These are phyloP conservation scores for Aspergillus sp. DNA, from an alignment of 2,329 filamentous ascomycete species.

Conservation along the genomic window DNA sequence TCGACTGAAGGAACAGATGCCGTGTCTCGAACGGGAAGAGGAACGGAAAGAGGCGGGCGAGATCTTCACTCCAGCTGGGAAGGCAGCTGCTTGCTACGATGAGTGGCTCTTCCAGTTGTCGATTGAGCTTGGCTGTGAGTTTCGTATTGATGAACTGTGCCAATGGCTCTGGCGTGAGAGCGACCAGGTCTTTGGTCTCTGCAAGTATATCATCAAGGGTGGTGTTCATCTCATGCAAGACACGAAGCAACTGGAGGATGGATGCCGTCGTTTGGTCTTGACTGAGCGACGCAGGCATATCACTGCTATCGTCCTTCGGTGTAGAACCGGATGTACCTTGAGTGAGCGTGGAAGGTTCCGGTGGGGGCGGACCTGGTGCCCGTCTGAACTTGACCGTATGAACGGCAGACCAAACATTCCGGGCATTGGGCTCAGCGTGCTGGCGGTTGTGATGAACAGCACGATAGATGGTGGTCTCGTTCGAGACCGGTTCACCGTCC, in stretches of 20 bases:
- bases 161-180: slow-evolving; percentile 76
- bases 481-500: slow-evolving; percentile 77
- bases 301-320: slow-evolving; percentile 57
- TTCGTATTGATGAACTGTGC: slow-evolving; percentile 99
- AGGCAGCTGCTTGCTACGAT: slow-evolving; percentile 97
- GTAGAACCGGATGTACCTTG: slow-evolving; percentile 51
- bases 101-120: slow-evolving; percentile 92
- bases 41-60: slow-evolving; percentile 92
- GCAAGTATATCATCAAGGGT: slow-evolving; percentile 89
- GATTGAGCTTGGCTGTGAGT: slow-evolving; percentile 93
- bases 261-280: slow-evolving; percentile 83
- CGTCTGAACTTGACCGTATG: slow-evolving; percentile 92
- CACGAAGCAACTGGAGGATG: slow-evolving; percentile 84
- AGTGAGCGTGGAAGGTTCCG: slow-evolving; percentile 67
- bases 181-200: slow-evolving; percentile 70
- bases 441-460: slow-evolving; percentile 76
- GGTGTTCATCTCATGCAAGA: slow-evolving; percentile 87
- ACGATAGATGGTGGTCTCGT: slow-evolving; percentile 93
- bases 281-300: slow-evolving; percentile 75
- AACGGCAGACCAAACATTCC: slow-evolving; percentile 85
- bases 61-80: slow-evolving; percentile 92
- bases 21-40: slow-evolving; percentile 97
- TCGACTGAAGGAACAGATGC: slow-evolving; percentile 95
- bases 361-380: slow-evolving; percentile 77
- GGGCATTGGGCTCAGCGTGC: slow-evolving; percentile 61